Base-by-base conservation (phyloP, 2,329 filamentous ascomycete genomes). In the Fusarium decemcellulare region DNA sequence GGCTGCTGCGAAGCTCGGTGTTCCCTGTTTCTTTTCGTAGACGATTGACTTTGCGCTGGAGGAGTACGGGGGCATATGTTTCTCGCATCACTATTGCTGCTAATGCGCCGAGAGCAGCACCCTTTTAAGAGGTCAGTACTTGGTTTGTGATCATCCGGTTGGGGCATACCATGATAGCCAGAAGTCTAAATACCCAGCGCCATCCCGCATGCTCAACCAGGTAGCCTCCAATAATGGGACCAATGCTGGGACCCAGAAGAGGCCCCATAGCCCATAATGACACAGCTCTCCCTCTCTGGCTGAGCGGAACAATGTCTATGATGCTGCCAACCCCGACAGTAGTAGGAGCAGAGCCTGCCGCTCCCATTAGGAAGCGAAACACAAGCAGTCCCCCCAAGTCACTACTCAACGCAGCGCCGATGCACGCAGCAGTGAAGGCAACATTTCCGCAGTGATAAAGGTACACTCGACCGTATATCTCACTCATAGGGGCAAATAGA, bases 251-350 rank as follows among this genome's bases (percentile, higher is more conserved):
- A 10, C 48, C 48, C 5, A 51, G 30, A 34, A 51, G 48, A 23
- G 48, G 48, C 5, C 48, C 48, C 15, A 51, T 34, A 14, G 48
- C 48, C 48, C 48, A 51, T 6, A 51, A 14, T 18, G 48, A 51
- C 29, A 51, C 34, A 6, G 48, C 48, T 36, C 48, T 39, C 12
- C 48, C 48, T 23, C 48, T 34, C 16, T n/a, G 16, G 5, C 36
- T 30, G 18, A 36, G 29, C 8, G n/a, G 15, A 14, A 44, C 42
- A 15, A 44, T 16, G 15, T 44, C 42, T 12, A 27, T 44, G 16
- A 44, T 44, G 27, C 42, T 51, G 11, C 48, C 48, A 14, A 34
- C 16, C 11, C 48, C 48, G 34, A 51, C 34, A 10, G 48, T 51
- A 23, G 30, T 36, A 23, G 48, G 48, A 18, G 34, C 29, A 32